Percentiles rank a stretch among this genome's conserved stretches.
These are phyloP conservation scores for Prunus kanzakura DNA, from an alignment of 306 rosid species.

Conservation along the genomic window DNA sequence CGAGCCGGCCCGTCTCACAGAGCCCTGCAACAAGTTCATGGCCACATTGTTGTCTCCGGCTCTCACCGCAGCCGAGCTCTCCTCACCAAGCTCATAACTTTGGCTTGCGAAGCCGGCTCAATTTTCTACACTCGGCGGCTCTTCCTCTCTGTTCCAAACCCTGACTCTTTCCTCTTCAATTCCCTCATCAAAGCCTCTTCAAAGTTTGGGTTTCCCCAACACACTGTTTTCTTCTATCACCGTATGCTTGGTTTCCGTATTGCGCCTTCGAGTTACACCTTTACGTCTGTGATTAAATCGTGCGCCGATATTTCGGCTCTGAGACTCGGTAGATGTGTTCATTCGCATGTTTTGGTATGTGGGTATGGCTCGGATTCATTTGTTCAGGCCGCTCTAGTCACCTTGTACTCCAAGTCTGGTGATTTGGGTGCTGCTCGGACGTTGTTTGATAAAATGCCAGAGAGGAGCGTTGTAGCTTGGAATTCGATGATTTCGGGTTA, in stretches of 20 bases:
- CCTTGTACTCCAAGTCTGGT: slow-evolving; percentile 53
- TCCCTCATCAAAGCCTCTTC: slow-evolving; percentile 66
- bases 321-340: slow-evolving; percentile 44
- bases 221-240: slow-evolving; percentile 57
- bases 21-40: slow-evolving; percentile 69
- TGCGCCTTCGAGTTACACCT: slow-evolving; percentile 62
- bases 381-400: slow-evolving; percentile 61
- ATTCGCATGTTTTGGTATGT: slow-evolving; percentile 56
- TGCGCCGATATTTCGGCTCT: slow-evolving; percentile 65
- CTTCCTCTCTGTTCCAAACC: slow-evolving; percentile 44
- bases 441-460: slow-evolving; percentile 66
- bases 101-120: slow-evolving; percentile 70
- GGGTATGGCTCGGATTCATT: slow-evolving; percentile 63
- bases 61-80: slow-evolving; percentile 59
- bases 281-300: slow-evolving; percentile 84
- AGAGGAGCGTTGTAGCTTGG: slow-evolving; percentile 71
- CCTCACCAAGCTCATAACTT: slow-evolving; percentile 70
- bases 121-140: slow-evolving; percentile 60
- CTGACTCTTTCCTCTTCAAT: slow-evolving; percentile 71
- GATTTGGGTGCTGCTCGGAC: slow-evolving; percentile 41
- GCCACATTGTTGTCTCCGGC: slow-evolving; percentile 65
- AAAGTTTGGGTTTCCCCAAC: slow-evolving; percentile 48
- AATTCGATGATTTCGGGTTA: slow-evolving; percentile 82
- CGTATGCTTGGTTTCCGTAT: slow-evolving; percentile 50
- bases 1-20: slow-evolving; percentile 61